phyloP scores from a whole-genome alignment of 495 filamentous ascomycete genomes.

The Xylaria sp. region DNA sequence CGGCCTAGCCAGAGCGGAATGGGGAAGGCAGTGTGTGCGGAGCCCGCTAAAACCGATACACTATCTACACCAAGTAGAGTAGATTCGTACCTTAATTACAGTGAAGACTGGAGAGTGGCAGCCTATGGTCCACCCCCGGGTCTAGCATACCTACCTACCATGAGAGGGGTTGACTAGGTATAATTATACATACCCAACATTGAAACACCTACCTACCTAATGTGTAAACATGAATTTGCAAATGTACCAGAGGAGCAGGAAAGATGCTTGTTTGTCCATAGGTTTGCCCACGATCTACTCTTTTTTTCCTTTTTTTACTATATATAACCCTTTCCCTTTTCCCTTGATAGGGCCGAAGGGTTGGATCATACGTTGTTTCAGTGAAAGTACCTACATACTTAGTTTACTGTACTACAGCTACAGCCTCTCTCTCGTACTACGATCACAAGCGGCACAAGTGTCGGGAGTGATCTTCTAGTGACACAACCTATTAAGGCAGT shows the following conservation, averaged over 20 bases:
- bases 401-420: background rate
- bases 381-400: too few species aligned
- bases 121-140: background rate
- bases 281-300: background rate
- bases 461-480: background rate
- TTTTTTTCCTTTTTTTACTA: background rate
- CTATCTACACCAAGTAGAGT: background rate
- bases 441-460: background rate
- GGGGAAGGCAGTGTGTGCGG: conserved; percentile 23
- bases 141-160: too few species aligned
- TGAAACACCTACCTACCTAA: background rate
- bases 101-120: background rate
- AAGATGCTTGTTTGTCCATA: background rate
- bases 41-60: conserved; percentile 10
- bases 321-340: background rate
- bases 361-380: background rate
- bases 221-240: background rate
- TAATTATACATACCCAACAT: background rate
- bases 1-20: conserved; percentile 16
- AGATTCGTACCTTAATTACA: conserved; percentile 11
- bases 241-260: background rate
- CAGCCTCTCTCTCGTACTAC: conserved; percentile 8
- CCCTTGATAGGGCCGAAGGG: background rate
- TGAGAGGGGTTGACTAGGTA: background rate
- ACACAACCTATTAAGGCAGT: background rate